Base-by-base conservation (phyloP, 164 flowering plant species). In the Malania oleifera region DNA sequence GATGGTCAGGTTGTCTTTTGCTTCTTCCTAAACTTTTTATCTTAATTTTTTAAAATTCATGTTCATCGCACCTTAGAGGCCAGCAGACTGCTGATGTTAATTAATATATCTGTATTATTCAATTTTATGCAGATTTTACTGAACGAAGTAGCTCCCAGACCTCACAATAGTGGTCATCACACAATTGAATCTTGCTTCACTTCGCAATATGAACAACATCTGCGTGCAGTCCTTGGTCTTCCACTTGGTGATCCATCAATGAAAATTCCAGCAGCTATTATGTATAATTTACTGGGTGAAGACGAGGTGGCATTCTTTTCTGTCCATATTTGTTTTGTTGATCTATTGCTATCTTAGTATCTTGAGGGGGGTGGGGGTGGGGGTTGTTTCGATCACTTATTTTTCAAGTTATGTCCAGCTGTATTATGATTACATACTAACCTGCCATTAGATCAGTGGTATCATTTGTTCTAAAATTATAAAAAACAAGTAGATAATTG, bases 71-170 rank as follows among this genome's bases (percentile, higher is more conserved):
- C 44, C 20, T n/a, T 1, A 18, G 41, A 19, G 27, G 41, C 26
- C 23, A 7, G 37, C 19, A 47, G 19, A 24, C 34, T 47, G 4
- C 23, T 26, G 5, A 15, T 11, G 48, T 58, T 39, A 45, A 34
- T 45, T 38, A 13, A 15, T 56, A 34, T 20, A 23, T 46, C 18
- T 10, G n/a, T 1, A 43, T 3, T 44, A 26, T 13, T 40, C 8
- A 23, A 35, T 46, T 63, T n/a, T 37, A 22, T 18, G 18, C 76
- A 93, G 97, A 78, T 95, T 67, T 75, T 90, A 62, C 69, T 91
- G 46, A 93, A 95, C 74, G 99, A 95, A 79, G 96, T 93, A 22
- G 99, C 99, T 38, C 99, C 99, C 19, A 89, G 99, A 65, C 95
- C 96, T 69, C 97, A 95, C 59, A 95, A 95, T 70, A 95, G 99